Evolutionary conservation across 1,284 basidiomycete genomes (phyloP), one percentile per base, ranked within the genome.

Genomic region (Puccinia hordei): DNA sequence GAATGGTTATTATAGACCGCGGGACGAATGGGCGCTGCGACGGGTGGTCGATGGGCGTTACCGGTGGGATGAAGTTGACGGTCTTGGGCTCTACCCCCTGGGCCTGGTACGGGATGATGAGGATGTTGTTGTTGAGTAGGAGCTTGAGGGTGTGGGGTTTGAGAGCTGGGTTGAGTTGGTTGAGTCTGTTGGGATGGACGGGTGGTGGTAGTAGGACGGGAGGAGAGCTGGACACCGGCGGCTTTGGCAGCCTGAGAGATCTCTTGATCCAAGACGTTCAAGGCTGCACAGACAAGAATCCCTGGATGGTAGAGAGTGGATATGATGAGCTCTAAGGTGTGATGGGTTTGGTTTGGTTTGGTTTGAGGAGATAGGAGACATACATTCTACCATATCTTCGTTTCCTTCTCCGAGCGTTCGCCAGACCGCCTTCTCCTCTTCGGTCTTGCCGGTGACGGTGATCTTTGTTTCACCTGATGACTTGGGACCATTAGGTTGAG

Each of bases 351-450:
- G 22, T 84, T 83, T 22, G 2, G 9, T 38, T 19, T 33, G 17
- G 30, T 33, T n/a, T n/a, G n/a, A n/a, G n/a, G n/a, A n/a, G n/a
- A n/a, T n/a, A n/a, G n/a, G n/a, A n/a, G 85, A 84, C 66, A 85
- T 84, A 85, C 97, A 99, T 88, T 99, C 97, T 66, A 99, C 97
- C 86, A 96, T 98, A 86, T 99, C 97, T 86, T 99, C 97, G 86
- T 99, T 99, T 0, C 96, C 96, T 84, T 98, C 95, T 22, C 97
- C 97, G 41, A 99, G 87, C 15, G 96, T 98, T 87, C 98, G 95
- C 97, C 97, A 99, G 0, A 99, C 96, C 49, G 95, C 94, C 87
- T 98, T 98, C 87, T 99, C 97, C 84, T 98, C 97, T 30, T 95
- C 91, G 0, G 91, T 90, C 88, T 95, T 97, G 33, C 97, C 97